phyloP scores from a whole-genome alignment of 768 basidiomycete genomes.

The Trametes punicea region DNA sequence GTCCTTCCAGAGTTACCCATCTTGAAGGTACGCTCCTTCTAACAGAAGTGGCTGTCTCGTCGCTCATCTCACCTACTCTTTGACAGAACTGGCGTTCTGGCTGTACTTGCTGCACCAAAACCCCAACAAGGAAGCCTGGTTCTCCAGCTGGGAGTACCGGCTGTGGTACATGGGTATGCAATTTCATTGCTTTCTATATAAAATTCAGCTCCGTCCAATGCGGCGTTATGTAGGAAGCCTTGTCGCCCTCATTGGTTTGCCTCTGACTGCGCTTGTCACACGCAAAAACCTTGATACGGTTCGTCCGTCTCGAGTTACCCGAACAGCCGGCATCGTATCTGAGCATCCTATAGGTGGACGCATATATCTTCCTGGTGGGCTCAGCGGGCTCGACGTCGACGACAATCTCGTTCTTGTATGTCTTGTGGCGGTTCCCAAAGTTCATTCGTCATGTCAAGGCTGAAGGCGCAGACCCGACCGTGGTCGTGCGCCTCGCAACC shows the following conservation, averaged over 20 bases:
- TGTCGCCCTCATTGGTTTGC: constrained; percentile 66
- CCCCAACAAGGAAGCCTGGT: constrained; percentile 69
- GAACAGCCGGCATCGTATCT: not conserved
- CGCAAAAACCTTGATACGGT: constrained; percentile 60
- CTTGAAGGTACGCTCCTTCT: constrained; percentile 57
- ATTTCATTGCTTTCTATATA: not conserved
- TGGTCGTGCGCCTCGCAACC: constrained; percentile 68
- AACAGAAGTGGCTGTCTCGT: not conserved
- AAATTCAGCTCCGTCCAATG: not conserved
- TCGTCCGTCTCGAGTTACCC: constrained; percentile 21
- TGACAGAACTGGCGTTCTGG: constrained; percentile 75
- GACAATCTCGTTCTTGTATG: constrained; percentile 67
- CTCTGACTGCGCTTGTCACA: constrained; percentile 59
- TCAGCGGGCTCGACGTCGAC: constrained; percentile 62
- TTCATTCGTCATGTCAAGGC: constrained; percentile 70
- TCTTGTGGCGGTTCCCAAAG: constrained; percentile 63
- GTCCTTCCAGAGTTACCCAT: constrained; percentile 59
- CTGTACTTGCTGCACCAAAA: constrained; percentile 79
- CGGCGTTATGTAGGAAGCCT: constrained; percentile 48
- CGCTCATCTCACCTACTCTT: not conserved
- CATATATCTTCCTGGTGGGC: constrained; percentile 76
- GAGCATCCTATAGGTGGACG: constrained; percentile 48
- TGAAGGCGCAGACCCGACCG: constrained; percentile 70
- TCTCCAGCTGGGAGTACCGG: constrained; percentile 74
- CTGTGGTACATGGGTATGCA: constrained; percentile 65